Evolutionary conservation across 352 stramenopile genomes (phyloP), one percentile per base, ranked within the genome.

Genomic region (Globisporangium rhizosaccharum): DNA sequence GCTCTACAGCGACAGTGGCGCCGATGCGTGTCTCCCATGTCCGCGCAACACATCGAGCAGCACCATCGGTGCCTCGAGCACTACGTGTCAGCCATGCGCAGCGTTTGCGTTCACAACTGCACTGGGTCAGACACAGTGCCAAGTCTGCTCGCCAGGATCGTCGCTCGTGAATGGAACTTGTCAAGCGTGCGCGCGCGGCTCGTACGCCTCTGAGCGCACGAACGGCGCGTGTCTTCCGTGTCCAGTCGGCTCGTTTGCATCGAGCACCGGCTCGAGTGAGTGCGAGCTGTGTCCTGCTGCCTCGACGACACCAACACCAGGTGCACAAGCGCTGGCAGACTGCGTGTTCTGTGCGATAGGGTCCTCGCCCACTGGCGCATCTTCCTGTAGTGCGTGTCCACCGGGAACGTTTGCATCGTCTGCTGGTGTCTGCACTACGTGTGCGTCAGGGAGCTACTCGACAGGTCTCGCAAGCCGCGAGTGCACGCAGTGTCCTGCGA

Each of bases 1-100:
- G 6, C 87, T 83, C 59, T 87, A 74, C 67, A 90, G 79, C 51
- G 71, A 76, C 52, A n/a, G 23, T 2, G 66, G 70, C 1, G 64
- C 63, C 14, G 53, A 61, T 0, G 33, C 23, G 5, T 92, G 82
- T 26, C 57, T 58, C 0, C 51, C 72, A 11, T 92, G 82, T 36
- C 75, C 79, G 25, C 28, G 70, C 4, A 85, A 85, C 47, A 88
- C 75, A 0, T 85, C 68, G 52, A 81, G 66, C 37, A 41, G 42
- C 25, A 51, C 53, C 14, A 52, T 53, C 0, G 54, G 82, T 18
- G 56, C 64, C 1, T 57, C 63, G 18, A 52, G 48, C 18, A 56
- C 70, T 0, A 56, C 39, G 8, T 90, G 80, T 37, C 41, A 53
- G 1, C 0, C 54, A 1, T 91, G 81, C 52, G 61, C 71, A 15